These are phyloP conservation scores for Albifimbria verrucaria DNA, from an alignment of 2,329 filamentous ascomycete genomes.

Conservation along the genomic window DNA sequence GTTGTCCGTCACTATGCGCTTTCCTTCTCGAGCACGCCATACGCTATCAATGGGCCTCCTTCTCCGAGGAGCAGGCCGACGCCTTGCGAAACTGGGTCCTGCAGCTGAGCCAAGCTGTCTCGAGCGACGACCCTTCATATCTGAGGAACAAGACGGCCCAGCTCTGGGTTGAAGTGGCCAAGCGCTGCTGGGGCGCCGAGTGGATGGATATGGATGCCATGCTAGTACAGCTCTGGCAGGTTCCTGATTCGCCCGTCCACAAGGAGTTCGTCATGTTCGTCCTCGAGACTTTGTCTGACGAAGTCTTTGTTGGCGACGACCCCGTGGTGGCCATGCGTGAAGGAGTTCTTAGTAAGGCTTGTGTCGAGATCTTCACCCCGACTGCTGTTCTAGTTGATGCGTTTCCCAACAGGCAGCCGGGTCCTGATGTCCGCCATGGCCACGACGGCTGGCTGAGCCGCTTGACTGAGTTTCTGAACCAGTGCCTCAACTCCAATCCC, in stretches of 20 bases:
- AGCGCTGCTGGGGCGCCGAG: conserved; percentile 85
- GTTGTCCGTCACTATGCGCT: conserved; percentile 92
- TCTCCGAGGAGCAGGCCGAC: conserved; percentile 63
- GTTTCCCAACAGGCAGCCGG: conserved; percentile 69
- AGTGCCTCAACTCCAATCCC: conserved; percentile 66
- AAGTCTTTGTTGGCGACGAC: conserved; percentile 90
- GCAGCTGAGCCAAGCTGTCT: conserved; percentile 69
- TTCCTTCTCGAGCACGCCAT: conserved; percentile 89
- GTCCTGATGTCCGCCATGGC: conserved; percentile 68
- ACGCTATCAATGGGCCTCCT: conserved; percentile 77
- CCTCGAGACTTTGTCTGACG: conserved; percentile 88
- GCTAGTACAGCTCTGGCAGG: conserved; percentile 79
- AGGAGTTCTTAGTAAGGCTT: conserved; percentile 78
- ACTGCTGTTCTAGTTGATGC: conserved; percentile 69
- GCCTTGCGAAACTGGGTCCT: conserved; percentile 75
- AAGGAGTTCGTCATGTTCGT: conserved; percentile 87
- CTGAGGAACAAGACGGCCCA: conserved; percentile 91
- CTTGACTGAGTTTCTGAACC: conserved; percentile 68
- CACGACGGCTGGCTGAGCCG: conserved; percentile 85
- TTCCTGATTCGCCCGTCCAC: conserved; percentile 56
- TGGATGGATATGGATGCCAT: conserved; percentile 94
- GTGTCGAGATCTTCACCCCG: conserved; percentile 92
- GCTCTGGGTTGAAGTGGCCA: conserved; percentile 92
- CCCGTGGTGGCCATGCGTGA: conserved; percentile 79
- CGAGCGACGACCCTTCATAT: conserved; percentile 72